Evolutionary conservation across 352 stramenopile genomes (phyloP).

Genomic region (Vaucheria bursata): DNA sequence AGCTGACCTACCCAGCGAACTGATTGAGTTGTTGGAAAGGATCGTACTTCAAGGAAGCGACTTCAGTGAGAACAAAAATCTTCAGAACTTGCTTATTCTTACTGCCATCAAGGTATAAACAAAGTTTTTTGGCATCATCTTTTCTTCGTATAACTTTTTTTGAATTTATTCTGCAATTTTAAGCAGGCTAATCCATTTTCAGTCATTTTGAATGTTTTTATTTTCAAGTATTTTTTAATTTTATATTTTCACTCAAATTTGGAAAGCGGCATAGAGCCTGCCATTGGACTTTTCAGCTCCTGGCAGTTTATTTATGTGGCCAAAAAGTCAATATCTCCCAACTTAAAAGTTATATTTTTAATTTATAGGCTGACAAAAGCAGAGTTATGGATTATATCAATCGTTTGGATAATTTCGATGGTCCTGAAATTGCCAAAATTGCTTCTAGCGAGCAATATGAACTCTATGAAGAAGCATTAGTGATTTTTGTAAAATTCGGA

Average conservation of each 20-base stretch:
- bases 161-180: not conserved
- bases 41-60: conserved; percentile 98
- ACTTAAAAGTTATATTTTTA: not conserved
- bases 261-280: too few species aligned
- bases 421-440: conserved; percentile 97
- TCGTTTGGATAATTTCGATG: conserved; percentile 99
- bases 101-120: conserved; percentile 85
- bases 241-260: too few species aligned
- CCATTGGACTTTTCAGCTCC: too few species aligned
- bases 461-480: conserved; percentile 98
- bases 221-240: not conserved
- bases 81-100: conserved; percentile 99
- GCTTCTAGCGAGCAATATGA: conserved; percentile 90
- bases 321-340: not conserved
- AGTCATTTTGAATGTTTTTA: not conserved
- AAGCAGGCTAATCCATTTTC: not conserved
- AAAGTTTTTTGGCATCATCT: not conserved
- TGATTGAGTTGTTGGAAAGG: conserved; percentile 97
- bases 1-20: conserved; percentile 90
- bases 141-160: not conserved
- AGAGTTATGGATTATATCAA: conserved; percentile 99
- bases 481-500: conserved; percentile 98
- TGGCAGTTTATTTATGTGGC: too few species aligned
- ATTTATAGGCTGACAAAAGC: conserved; percentile 71
- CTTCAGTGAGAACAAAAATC: conserved; percentile 98